phyloP scores from a whole-genome alignment of 441 rosid species.

The Pelargonium cotyledonis region DNA sequence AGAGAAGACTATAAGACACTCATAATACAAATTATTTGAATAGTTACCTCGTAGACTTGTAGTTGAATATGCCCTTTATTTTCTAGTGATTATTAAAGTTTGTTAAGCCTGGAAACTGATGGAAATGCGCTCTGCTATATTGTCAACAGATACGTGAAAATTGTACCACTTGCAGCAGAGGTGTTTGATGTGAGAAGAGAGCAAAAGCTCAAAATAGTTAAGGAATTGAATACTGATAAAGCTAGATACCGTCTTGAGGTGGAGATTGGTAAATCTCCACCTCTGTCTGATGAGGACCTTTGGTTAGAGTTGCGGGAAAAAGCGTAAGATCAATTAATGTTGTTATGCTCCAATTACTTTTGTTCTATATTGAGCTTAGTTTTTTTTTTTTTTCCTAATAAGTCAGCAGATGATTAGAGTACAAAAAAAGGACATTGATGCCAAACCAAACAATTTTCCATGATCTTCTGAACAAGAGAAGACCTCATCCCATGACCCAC shows the following conservation, averaged over 20 bases:
- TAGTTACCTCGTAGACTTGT: neutral
- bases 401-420: neutral
- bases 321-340: slow-evolving; percentile 56
- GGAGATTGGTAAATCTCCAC: slow-evolving; percentile 91
- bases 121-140: slow-evolving; percentile 10
- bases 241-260: slow-evolving; percentile 78
- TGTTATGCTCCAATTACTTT: neutral
- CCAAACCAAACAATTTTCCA: neutral
- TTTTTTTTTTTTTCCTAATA: neutral
- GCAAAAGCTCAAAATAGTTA: slow-evolving; percentile 87
- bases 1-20: neutral
- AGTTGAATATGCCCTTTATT: neutral
- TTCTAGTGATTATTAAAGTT: neutral
- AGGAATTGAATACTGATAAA: slow-evolving; percentile 59
- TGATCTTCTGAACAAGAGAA: neutral
- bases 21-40: neutral
- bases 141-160: slow-evolving; percentile 68
- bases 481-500: no score
- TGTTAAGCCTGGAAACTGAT: slow-evolving; percentile 6
- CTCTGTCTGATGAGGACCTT: slow-evolving; percentile 83
- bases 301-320: slow-evolving; percentile 88
- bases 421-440: neutral
- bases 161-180: slow-evolving; percentile 90
- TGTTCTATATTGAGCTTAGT: neutral
- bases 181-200: slow-evolving; percentile 69